A percentile compares a stretch with the other conserved stretches of the same genome.
phyloP scores from a whole-genome alignment of 2,329 filamentous ascomycete species.

The Lomentospora prolificans region DNA sequence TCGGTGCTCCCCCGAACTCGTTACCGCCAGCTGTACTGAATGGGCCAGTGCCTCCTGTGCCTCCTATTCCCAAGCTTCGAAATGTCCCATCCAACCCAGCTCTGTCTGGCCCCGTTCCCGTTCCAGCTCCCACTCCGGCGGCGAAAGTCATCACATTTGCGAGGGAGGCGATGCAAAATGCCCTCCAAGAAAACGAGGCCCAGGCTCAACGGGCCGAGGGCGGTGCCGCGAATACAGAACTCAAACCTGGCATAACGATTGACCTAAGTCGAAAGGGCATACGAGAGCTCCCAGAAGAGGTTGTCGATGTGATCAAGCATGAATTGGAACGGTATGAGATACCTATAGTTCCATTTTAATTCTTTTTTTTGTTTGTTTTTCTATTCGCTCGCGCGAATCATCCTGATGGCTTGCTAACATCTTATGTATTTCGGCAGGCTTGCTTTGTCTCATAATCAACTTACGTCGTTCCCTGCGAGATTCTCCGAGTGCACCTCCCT shows the following conservation, averaged over 20 bases:
- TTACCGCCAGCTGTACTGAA: slow-evolving; percentile 18
- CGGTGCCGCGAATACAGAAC: slow-evolving; percentile 35
- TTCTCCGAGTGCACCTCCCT: slow-evolving; percentile 69
- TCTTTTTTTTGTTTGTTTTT: neutral
- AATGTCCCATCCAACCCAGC: slow-evolving; percentile 35
- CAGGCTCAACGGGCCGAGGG: slow-evolving; percentile 35
- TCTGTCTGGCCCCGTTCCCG: slow-evolving; percentile 40
- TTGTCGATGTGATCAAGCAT: slow-evolving; percentile 64
- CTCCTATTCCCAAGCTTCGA: slow-evolving; percentile 37
- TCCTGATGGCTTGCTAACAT: neutral
- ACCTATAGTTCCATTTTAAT: slow-evolving; percentile 3
- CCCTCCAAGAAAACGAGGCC: slow-evolving; percentile 54
- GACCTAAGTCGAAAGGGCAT: slow-evolving; percentile 70
- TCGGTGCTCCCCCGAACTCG: slow-evolving; percentile 28
- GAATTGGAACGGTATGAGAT: slow-evolving; percentile 59
- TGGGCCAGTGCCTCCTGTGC: slow-evolving; percentile 23
- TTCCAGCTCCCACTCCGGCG: slow-evolving; percentile 29
- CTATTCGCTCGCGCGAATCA: neutral
- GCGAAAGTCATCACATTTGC: slow-evolving; percentile 56
- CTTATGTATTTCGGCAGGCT: slow-evolving; percentile 39
- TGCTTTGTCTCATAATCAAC: slow-evolving; percentile 70
- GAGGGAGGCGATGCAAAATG: slow-evolving; percentile 56
- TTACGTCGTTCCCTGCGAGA: slow-evolving; percentile 57
- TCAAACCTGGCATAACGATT: slow-evolving; percentile 65
- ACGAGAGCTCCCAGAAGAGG: slow-evolving; percentile 59